These are phyloP conservation scores for Piper longum DNA, from an alignment of 164 flowering plant genomes.

Conservation along the genomic window DNA sequence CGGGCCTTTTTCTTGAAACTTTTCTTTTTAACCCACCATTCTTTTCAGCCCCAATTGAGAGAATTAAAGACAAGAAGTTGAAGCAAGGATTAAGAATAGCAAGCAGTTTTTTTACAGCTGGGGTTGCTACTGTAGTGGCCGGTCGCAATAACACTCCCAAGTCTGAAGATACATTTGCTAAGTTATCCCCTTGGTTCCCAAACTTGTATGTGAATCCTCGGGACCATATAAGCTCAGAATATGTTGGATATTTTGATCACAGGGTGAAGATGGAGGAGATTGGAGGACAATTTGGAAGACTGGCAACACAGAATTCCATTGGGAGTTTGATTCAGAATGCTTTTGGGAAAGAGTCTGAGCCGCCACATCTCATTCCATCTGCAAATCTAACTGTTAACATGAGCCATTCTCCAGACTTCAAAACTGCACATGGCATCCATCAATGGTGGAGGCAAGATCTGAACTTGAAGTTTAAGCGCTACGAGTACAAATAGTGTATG, in stretches of 20 bases:
- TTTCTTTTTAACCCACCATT: conserved; percentile 88
- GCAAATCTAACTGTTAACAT: conserved; percentile 37
- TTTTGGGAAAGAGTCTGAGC: conserved; percentile 38
- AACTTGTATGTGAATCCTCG: conserved; percentile 44
- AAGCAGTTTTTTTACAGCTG: conserved; percentile 59
- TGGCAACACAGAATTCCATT: conserved; percentile 52
- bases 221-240: conserved; percentile 57
- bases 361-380: conserved; percentile 59
- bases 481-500: conserved; percentile 4
- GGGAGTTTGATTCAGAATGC: conserved; percentile 36
- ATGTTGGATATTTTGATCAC: conserved; percentile 66
- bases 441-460: conserved; percentile 61
- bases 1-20: conserved; percentile 41
- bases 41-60: conserved; percentile 59
- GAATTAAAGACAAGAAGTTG: conserved; percentile 43
- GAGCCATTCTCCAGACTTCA: conserved; percentile 26
- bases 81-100: conserved; percentile 58
- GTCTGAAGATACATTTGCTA: conserved; percentile 29
- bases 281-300: conserved; percentile 46
- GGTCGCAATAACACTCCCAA: conserved; percentile 7
- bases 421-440: conserved; percentile 54
- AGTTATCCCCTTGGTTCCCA: conserved; percentile 49
- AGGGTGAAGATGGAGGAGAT: conserved; percentile 55
- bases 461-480: conserved; percentile 24
- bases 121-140: conserved; percentile 37